phyloP scores from a whole-genome alignment of 164 flowering plant genomes.

The Vitis amurensis region DNA sequence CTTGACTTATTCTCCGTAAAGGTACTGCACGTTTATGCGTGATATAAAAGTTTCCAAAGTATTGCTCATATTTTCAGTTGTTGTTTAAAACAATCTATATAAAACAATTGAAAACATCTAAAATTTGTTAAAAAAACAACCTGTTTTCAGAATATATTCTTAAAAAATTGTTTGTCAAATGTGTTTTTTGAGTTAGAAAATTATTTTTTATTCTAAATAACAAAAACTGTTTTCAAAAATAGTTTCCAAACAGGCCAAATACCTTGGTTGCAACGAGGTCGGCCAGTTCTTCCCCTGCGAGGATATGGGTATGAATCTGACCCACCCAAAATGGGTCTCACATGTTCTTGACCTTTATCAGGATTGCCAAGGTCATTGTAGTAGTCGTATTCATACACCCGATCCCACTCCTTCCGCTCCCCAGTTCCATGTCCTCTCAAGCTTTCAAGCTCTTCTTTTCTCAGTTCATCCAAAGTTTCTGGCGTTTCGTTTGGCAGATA shows the following conservation, averaged over 20 bases:
- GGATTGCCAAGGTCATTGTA: constrained; percentile 38
- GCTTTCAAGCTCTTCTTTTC: constrained; percentile 21
- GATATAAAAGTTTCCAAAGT: too few species aligned
- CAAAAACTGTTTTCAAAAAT: background rate
- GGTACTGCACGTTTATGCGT: too few species aligned
- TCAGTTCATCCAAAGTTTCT: constrained; percentile 8
- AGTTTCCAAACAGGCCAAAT: background rate
- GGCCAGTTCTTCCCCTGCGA: constrained; percentile 33
- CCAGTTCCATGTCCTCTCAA: constrained; percentile 32
- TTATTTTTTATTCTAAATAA: too few species aligned
- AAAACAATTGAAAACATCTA: too few species aligned
- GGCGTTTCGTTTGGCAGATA: constrained; percentile 36
- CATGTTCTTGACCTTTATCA: constrained; percentile 13
- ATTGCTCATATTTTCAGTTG: too few species aligned
- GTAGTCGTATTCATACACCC: constrained; percentile 37
- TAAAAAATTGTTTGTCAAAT: too few species aligned
- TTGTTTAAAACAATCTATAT: too few species aligned
- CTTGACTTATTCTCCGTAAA: too few species aligned
- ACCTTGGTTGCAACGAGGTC: constrained; percentile 14
- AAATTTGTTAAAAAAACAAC: too few species aligned
- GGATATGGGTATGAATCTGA: constrained; percentile 31
- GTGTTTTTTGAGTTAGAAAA: too few species aligned
- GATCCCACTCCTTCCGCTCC: constrained; percentile 32
- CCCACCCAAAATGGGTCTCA: constrained; percentile 32
- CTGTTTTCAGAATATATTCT: too few species aligned